Evolutionary conservation across 768 basidiomycete genomes (phyloP), one percentile per base, ranked within the genome.

Genomic region (Neoboletus magnificus): DNA sequence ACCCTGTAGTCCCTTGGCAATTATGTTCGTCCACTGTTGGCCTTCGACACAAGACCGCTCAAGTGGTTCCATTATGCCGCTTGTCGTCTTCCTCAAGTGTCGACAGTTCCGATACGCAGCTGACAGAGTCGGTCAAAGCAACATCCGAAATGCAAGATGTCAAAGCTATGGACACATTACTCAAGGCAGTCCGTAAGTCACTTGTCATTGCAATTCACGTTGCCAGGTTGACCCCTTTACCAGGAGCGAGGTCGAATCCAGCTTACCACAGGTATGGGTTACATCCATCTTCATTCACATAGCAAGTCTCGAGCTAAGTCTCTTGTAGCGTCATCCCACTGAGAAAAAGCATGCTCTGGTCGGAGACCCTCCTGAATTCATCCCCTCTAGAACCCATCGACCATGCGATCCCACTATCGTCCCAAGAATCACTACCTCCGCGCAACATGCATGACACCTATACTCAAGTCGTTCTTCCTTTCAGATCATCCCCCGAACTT

Each of bases 391-490:
- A 59, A 41, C 41, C 55, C 10, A 45, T 53, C 18, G 50, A 65
- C 29, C 56, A 56, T 20, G 55, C 60, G 33, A 33, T 59, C 22
- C 46, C 62, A 37, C 56, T 62, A 20, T 33, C 59, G 20, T 48
- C 55, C 13, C 43, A 45, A 43, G 43, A 69, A 60, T 65, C 68
- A 7, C 74, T 76, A 1, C 64, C 71, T 13, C 78, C 81, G 8
- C 76, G 86, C 9, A 70, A 76, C 48, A 90, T 89, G 87, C 75
- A 83, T 48, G 86, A 89, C 62, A 88, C 86, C 1, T 89, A 89
- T 63, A 78, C 83, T 36, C 84, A 89, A 65, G 67, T 86, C 6
- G 61, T 79, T 9, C 78, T 90, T 20, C 85, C 85, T 1, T 89
- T 89, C 66, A 77, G 77, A 1, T 83, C 83, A 1, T 79, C 80